Evolutionary conservation across 1,139 yeast genomes (phyloP).

Genomic region (Hyphopichia pseudoburtonii): DNA sequence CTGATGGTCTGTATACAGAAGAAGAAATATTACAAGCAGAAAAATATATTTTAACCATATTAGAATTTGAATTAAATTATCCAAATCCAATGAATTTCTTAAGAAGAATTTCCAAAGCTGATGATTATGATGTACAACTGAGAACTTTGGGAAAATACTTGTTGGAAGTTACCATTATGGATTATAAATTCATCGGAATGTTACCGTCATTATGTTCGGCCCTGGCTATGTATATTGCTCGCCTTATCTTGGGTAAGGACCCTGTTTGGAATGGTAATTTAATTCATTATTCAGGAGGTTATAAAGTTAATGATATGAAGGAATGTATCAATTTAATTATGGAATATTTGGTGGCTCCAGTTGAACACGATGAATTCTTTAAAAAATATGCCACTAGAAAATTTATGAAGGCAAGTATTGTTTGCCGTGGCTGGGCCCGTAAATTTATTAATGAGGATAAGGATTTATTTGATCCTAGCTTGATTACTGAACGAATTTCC

Average conservation of each 20-base stretch:
- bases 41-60: conserved; percentile 71
- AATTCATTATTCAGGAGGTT: conserved; percentile 91
- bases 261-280: conserved; percentile 82
- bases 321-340: conserved; percentile 73
- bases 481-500: conserved; percentile 3
- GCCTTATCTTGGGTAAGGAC: conserved; percentile 70
- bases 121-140: conserved; percentile 88
- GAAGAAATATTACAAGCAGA: conserved; percentile 89
- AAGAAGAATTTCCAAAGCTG: conserved; percentile 92
- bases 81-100: conserved; percentile 95
- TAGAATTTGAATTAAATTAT: conserved; percentile 78
- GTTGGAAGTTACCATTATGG: conserved; percentile 78
- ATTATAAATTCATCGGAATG: conserved; percentile 75
- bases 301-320: conserved; percentile 67
- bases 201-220: conserved; percentile 87
- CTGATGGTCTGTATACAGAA: conserved; percentile 81
- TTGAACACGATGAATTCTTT: conserved; percentile 88
- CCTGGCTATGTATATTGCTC: conserved; percentile 85
- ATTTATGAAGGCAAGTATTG: conserved; percentile 85
- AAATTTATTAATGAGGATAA: conserved; percentile 43
- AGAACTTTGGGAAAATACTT: conserved; percentile 90
- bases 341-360: conserved; percentile 80
- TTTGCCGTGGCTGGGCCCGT: conserved; percentile 92
- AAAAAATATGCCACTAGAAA: conserved; percentile 90
- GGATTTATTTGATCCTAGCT: conserved; percentile 21